A percentile compares a stretch with the other conserved stretches of the same genome.
Conservation (phyloP, 2,329 filamentous ascomycete genomes). For the Cladophialophora exuberans region DNA sequence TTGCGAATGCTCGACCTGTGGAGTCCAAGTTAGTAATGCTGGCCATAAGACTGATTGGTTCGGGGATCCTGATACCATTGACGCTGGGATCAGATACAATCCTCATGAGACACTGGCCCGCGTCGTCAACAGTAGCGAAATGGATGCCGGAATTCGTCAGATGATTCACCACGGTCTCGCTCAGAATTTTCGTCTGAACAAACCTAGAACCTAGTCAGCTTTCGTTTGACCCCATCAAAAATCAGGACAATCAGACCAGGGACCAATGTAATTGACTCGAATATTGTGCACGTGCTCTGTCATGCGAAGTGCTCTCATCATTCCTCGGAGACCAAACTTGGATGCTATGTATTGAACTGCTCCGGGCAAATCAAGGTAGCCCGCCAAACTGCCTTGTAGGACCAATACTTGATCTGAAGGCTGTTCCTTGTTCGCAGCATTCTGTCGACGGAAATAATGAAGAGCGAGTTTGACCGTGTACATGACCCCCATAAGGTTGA, state of each 20-base stretch:
- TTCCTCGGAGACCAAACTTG: conserved; percentile 44
- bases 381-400: conserved; percentile 41
- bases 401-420: conserved; percentile 36
- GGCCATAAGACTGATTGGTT: too few relatives aligned
- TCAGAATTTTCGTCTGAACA: conserved; percentile 40
- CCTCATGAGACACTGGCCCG: conserved; percentile 20
- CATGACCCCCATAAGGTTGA: conserved; percentile 28
- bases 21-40: not conserved
- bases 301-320: conserved; percentile 42
- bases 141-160: conserved; percentile 24
- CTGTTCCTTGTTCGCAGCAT: conserved; percentile 32
- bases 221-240: too few relatives aligned
- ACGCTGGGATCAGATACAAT: conserved; percentile 22
- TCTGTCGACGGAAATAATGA: conserved; percentile 41
- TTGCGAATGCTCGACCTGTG: conserved; percentile 34
- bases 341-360: conserved; percentile 41
- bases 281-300: conserved; percentile 43
- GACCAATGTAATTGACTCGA: conserved; percentile 43
- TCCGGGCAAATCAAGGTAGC: conserved; percentile 40
- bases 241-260: too few relatives aligned
- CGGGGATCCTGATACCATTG: too few relatives aligned
- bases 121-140: conserved; percentile 29
- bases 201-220: conserved; percentile 35
- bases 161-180: conserved; percentile 34
- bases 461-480: conserved; percentile 32